Conservation (phyloP, 169 alveolate genomes). For the Cryptosporidium bovis region DNA sequence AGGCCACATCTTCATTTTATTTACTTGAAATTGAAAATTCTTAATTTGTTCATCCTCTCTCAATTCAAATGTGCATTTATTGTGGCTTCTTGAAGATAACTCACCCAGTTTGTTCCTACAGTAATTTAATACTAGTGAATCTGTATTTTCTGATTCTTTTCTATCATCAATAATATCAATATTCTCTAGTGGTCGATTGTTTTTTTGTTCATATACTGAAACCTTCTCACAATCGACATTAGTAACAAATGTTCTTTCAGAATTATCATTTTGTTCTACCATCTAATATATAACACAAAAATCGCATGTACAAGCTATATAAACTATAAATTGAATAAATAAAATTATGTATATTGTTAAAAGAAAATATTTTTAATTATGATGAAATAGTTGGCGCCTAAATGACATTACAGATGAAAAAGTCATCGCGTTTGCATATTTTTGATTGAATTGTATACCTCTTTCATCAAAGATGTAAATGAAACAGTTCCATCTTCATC, state of each 20-base stretch:
- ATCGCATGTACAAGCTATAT: no score
- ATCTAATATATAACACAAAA: background rate
- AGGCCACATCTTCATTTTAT: constrained; percentile 62
- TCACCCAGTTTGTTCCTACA: background rate
- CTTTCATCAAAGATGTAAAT: constrained; percentile 66
- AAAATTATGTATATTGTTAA: background rate
- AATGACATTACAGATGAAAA: background rate
- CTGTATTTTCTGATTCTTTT: no score
- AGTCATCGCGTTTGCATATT: constrained; percentile 5
- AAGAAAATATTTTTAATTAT: background rate
- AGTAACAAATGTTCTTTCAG: background rate
- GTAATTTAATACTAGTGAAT: background rate
- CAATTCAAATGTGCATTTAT: background rate
- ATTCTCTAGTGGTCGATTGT: background rate
- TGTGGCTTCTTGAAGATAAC: no score
- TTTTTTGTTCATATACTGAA: background rate
- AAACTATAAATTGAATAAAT: no score
- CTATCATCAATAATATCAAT: background rate
- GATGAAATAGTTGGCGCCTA: background rate
- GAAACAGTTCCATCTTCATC: constrained; percentile 73
- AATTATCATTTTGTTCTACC: background rate
- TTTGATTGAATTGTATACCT: constrained; percentile 41
- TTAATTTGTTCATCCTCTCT: background rate
- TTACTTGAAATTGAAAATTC: constrained; percentile 4
- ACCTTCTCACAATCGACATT: background rate